Base-by-base conservation (phyloP, 2,329 filamentous ascomycete species). In the Aspergillus sp. region DNA sequence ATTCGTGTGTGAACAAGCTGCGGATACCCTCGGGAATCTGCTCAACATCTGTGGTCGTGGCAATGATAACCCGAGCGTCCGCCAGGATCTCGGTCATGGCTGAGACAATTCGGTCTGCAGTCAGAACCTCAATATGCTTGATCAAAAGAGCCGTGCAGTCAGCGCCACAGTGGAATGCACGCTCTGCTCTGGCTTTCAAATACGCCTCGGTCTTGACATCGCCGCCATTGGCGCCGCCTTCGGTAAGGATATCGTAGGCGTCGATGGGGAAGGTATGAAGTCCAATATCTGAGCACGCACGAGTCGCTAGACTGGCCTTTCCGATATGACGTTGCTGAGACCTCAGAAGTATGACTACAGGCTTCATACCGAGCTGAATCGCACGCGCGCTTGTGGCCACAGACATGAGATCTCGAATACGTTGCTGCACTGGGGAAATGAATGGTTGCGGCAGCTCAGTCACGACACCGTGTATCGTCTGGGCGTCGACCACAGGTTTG, bases 161-260 rank as follows among this genome's bases (percentile, higher is more conserved):
- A 0, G 91, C 75, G 0, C 95, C 95, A 69, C 95, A 98, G 63
- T 88, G 89, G 71, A 97, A 87, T 7, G 92, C 95, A 57, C 95
- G 85, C 60, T 96, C 95, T 1, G 92, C 90, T 50, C 95, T 85
- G 4, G 90, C 91, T 69, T 95, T 89, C 15, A 99, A 78, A 64
- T 96, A 90, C 1, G 90, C 93, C 69, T 97, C 93, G 0, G 93
- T 96, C 76, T 98, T 97, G 26, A 96, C 89, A 69, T 99, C 95
- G 55, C 90, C 89, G 8, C 91, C 91, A 53, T 91, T 91, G 1
- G 89, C 89, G 44, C 89, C 89, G 13, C 91, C 91, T 71, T 98
- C 93, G n/a, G 91, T 93, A 4, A 96, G 80, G 42, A 99, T 91
- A 66, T 99, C 95, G 67, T 96, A 96, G 0, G 91, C 90, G 71